These are phyloP conservation scores for Fomitopsis pulvina DNA, from an alignment of 768 basidiomycete genomes.

Conservation along the genomic window DNA sequence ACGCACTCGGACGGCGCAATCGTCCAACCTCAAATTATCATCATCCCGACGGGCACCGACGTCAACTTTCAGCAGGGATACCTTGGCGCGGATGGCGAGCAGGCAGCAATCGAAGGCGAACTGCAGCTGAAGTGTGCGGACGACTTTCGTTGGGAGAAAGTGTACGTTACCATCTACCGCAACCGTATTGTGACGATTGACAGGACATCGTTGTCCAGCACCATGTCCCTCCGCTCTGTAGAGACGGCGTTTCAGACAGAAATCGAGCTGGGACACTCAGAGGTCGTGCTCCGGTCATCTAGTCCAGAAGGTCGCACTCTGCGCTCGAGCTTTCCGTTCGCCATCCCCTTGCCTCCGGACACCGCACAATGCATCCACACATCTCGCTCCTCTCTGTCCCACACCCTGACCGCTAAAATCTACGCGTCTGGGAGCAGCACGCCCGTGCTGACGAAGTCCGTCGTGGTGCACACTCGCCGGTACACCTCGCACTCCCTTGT, in stretches of 20 bases:
- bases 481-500: constrained; percentile 60
- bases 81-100: constrained; percentile 77
- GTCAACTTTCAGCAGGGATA: constrained; percentile 83
- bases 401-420: constrained; percentile 64
- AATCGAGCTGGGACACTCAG: constrained; percentile 59
- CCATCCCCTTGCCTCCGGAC: constrained; percentile 72
- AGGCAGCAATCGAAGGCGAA: constrained; percentile 81
- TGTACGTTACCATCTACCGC: constrained; percentile 44
- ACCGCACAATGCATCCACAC: constrained; percentile 81
- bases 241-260: constrained; percentile 56
- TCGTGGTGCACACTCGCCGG: constrained; percentile 66
- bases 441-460: constrained; percentile 42
- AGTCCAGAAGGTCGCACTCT: constrained; percentile 32
- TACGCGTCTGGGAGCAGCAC: constrained; percentile 33
- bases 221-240: constrained; percentile 57
- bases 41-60: constrained; percentile 63
- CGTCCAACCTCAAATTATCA: constrained; percentile 56
- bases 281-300: constrained; percentile 49
- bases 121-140: constrained; percentile 74
- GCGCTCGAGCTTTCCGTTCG: constrained; percentile 69
- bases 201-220: constrained; percentile 32
- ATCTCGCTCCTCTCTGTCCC: constrained; percentile 62
- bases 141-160: constrained; percentile 52
- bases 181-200: constrained; percentile 7
- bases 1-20: constrained; percentile 19